A percentile compares a stretch with the other conserved stretches of the same genome.
These are phyloP conservation scores for Fusarium sp. DNA, from an alignment of 2,329 filamentous ascomycete species.

Conservation along the genomic window DNA sequence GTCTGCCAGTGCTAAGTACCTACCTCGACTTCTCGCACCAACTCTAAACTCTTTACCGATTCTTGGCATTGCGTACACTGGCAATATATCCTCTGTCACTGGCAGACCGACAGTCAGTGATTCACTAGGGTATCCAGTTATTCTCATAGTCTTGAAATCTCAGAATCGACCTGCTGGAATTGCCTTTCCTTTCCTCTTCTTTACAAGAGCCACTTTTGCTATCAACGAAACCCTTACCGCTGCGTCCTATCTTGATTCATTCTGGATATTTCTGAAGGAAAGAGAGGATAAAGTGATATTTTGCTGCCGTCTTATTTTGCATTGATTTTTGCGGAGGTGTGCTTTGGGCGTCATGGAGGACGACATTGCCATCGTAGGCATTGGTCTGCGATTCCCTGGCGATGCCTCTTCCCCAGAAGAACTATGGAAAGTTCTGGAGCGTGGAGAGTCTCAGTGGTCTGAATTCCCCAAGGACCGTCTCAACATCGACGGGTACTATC, in stretches of 20 bases:
- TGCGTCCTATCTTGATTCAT: not conserved
- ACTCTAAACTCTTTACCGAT: not conserved
- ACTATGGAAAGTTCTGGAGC: constrained; percentile 60
- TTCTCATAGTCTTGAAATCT: not conserved
- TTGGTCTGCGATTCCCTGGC: constrained; percentile 63
- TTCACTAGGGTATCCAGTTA: not conserved
- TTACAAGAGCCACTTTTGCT: not conserved
- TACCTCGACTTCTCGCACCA: not conserved
- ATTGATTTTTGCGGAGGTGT: not conserved
- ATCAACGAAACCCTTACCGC: not conserved
- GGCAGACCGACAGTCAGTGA: not conserved
- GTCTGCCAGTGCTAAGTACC: constrained; percentile 10
- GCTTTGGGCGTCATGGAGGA: constrained; percentile 42
- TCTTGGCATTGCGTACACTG: not conserved
- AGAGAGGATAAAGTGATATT: not conserved
- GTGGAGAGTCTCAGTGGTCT: constrained; percentile 58
- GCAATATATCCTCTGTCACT: not conserved
- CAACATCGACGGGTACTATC: constrained; percentile 63
- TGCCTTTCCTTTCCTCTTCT: not conserved
- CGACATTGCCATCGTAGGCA: constrained; percentile 63
- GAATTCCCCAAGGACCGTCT: constrained; percentile 60
- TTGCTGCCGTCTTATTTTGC: not conserved
- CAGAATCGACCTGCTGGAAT: not conserved
- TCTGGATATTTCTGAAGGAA: not conserved
- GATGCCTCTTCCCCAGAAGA: constrained; percentile 54